These are phyloP conservation scores for Diaporthe destruens DNA, from an alignment of 2,329 filamentous ascomycete genomes.

Conservation along the genomic window DNA sequence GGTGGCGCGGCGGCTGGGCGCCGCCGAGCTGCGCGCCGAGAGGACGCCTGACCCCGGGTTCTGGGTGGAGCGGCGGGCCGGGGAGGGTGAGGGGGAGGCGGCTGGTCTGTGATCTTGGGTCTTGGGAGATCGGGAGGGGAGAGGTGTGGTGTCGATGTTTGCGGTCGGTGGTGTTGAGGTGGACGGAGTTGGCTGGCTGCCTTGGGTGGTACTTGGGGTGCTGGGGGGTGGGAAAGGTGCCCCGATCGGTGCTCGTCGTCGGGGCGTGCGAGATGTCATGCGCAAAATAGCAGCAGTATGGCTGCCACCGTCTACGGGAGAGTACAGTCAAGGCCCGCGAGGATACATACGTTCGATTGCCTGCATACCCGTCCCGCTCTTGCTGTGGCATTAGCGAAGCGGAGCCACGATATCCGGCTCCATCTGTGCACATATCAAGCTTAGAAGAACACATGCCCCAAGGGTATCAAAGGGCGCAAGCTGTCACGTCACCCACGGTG, in stretches of 20 bases:
- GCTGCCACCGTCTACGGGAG: background rate
- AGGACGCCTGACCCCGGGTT: conserved; percentile 84
- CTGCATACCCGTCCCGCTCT: background rate
- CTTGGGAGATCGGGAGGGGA: conserved; percentile 49
- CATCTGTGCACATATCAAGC: background rate
- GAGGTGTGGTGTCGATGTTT: no score
- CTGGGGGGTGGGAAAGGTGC: background rate
- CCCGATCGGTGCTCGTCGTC: background rate
- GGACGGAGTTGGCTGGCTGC: background rate
- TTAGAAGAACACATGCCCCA: background rate
- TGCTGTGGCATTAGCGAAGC: background rate
- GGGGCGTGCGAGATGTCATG: background rate
- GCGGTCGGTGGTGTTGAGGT: no score
- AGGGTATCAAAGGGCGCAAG: background rate
- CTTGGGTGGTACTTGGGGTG: background rate
- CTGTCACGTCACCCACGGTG: background rate
- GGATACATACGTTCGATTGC: background rate
- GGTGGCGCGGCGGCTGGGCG: conserved; percentile 74
- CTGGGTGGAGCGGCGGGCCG: conserved; percentile 73
- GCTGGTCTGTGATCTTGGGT: background rate
- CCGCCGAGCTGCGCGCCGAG: conserved; percentile 76
- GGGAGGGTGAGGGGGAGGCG: conserved; percentile 11
- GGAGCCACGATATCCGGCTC: background rate
- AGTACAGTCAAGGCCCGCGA: background rate
- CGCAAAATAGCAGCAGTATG: background rate